A percentile compares a stretch with the other conserved stretches of the same genome.
phyloP scores from a whole-genome alignment of 2,329 filamentous ascomycete species.

The Colletotrichum sp. region DNA sequence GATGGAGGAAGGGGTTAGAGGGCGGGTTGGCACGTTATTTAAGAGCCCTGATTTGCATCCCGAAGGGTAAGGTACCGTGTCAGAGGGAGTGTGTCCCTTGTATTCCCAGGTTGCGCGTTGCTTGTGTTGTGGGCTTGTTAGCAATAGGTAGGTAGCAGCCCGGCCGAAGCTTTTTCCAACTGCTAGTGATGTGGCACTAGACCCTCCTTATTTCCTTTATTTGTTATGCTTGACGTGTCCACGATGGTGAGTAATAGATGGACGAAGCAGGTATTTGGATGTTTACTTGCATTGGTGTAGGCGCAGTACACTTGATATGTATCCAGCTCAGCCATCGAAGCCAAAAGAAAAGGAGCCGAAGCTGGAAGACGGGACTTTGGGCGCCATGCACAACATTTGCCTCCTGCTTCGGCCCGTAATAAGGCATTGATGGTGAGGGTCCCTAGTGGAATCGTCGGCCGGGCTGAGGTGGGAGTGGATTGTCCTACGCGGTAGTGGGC shows the following conservation, averaged over 20 bases:
- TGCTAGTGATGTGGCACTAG: not conserved
- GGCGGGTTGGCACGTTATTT: not conserved
- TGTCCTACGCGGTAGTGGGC: not conserved
- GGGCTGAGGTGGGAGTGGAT: not conserved
- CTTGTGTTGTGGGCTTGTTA: not conserved
- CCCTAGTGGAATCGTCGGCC: not conserved
- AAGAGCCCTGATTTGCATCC: not conserved
- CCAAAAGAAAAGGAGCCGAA: not conserved
- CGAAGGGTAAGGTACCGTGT: not conserved
- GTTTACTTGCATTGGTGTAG: not conserved
- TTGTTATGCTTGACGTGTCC: not conserved
- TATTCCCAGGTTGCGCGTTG: not conserved
- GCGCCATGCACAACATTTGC: not conserved
- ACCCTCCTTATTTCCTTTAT: not conserved
- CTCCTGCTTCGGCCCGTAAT: not conserved
- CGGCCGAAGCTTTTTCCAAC: not conserved
- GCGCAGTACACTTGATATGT: not conserved
- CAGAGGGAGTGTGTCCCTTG: not conserved
- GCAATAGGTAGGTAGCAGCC: not conserved
- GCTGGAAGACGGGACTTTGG: not conserved
- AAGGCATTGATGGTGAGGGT: conserved; percentile 5
- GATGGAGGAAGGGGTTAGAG: not conserved
- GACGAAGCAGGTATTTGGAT: not conserved
- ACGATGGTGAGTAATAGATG: not conserved
- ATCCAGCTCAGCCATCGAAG: not conserved